A percentile compares a stretch with the other conserved stretches of the same genome.
Evolutionary conservation across 768 basidiomycete genomes (phyloP).

Genomic region (Dioszegia hungarica): DNA sequence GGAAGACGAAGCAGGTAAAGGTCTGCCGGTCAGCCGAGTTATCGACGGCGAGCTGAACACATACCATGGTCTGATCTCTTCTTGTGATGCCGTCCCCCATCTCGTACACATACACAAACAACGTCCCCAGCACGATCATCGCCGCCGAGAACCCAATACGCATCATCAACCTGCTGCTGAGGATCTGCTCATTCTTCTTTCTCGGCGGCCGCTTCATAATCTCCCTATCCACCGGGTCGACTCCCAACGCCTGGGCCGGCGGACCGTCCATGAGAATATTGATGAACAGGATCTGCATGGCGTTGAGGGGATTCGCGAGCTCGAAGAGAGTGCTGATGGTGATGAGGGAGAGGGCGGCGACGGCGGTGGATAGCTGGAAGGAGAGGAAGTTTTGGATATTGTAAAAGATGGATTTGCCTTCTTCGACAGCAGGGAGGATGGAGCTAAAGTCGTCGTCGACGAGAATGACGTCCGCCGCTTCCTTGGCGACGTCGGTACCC

Average conservation of each 20-base stretch:
- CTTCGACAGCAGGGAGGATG: constrained; percentile 87
- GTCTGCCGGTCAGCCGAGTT: too few species aligned
- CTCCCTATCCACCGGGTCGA: constrained; percentile 89
- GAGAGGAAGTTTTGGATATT: constrained; percentile 97
- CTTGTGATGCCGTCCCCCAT: constrained; percentile 78
- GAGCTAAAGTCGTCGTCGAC: constrained; percentile 97
- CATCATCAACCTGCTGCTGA: constrained; percentile 65
- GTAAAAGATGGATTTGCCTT: constrained; percentile 97
- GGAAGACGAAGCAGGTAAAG: constrained; percentile 93
- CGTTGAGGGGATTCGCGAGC: constrained; percentile 85
- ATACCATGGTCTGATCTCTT: constrained; percentile 92
- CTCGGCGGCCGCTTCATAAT: constrained; percentile 92
- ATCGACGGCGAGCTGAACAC: constrained; percentile 39
- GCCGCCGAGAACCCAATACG: constrained; percentile 89
- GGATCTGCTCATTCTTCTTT: constrained; percentile 83
- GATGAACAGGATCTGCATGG: constrained; percentile 99
- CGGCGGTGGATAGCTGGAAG: constrained; percentile 97
- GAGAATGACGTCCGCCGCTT: constrained; percentile 93
- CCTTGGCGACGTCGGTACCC: constrained; percentile 98
- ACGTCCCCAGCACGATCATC: constrained; percentile 81
- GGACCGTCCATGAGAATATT: constrained; percentile 99
- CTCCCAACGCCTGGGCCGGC: constrained; percentile 90
- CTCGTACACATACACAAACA: constrained; percentile 80
- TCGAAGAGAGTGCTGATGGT: constrained; percentile 87
- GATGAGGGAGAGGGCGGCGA: constrained; percentile 89